Conservation (phyloP, 1,284 basidiomycete species). For the Entoloma clypeatum region DNA sequence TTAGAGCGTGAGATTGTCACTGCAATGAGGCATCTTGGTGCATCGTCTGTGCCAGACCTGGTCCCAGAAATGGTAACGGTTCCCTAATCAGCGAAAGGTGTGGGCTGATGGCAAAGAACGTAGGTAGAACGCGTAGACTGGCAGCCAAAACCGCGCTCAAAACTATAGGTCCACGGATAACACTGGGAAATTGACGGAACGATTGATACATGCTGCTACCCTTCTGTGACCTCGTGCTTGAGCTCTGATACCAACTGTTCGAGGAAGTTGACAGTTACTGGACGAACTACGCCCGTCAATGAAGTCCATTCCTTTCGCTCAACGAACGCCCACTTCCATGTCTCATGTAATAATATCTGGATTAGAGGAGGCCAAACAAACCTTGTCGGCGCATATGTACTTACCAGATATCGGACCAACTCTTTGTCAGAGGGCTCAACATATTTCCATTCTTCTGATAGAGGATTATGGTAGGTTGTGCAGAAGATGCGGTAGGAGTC, state of each 20-base stretch:
- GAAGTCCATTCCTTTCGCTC: conserved; percentile 49
- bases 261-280: conserved; percentile 34
- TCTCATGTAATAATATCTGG: conserved; percentile 28
- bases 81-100: background rate
- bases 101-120: background rate
- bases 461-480: conserved; percentile 21
- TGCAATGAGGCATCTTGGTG: conserved; percentile 79
- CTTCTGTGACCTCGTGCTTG: no score
- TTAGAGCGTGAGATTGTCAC: conserved; percentile 79
- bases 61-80: conserved; percentile 71
- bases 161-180: conserved; percentile 31
- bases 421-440: conserved; percentile 63
- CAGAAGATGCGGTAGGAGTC: conserved; percentile 70
- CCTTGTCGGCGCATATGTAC: conserved; percentile 20
- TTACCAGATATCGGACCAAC: conserved; percentile 52
- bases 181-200: background rate
- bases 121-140: conserved; percentile 67
- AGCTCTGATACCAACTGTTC: conserved; percentile 35
- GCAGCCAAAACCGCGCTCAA: conserved; percentile 44
- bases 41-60: conserved; percentile 64
- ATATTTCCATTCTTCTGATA: conserved; percentile 48
- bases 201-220: no score
- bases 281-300: conserved; percentile 34
- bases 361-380: background rate
- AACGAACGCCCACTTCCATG: conserved; percentile 59